Percentiles rank a stretch among this genome's conserved stretches.
Conservation (phyloP, 768 basidiomycete species). For the Exsudoporus frostii region DNA sequence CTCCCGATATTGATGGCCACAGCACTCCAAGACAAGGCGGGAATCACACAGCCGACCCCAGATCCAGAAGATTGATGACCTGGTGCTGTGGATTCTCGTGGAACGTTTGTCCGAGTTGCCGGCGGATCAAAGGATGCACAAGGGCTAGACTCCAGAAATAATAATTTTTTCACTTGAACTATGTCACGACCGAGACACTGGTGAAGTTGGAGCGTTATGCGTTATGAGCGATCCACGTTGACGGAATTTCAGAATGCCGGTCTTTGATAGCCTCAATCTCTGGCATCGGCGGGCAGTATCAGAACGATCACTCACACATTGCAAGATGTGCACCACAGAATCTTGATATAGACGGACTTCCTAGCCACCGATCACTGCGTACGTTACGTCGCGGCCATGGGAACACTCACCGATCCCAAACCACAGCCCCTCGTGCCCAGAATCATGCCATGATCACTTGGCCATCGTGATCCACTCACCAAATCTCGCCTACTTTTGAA, state of each 20-base stretch:
- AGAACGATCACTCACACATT: background rate
- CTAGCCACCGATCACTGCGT: background rate
- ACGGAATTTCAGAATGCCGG: background rate
- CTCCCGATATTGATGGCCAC: constrained; percentile 43
- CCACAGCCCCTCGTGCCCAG: constrained; percentile 30
- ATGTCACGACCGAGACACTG: background rate
- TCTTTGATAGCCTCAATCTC: constrained; percentile 6
- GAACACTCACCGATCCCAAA: constrained; percentile 6
- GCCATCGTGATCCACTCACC: constrained; percentile 60
- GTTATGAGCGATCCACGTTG: background rate
- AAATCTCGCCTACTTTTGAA: constrained; percentile 43
- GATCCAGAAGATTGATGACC: constrained; percentile 17
- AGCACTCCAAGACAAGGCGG: constrained; percentile 26
- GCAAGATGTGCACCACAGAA: constrained; percentile 5
- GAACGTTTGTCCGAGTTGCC: background rate
- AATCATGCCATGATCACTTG: constrained; percentile 37
- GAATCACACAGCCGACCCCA: constrained; percentile 22
- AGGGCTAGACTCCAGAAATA: background rate
- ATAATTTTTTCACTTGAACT: background rate
- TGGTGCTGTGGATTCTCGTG: background rate
- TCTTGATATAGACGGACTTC: constrained; percentile 5
- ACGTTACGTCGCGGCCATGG: background rate
- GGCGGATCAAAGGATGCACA: constrained; percentile 7
- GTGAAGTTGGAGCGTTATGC: background rate
- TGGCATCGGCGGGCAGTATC: background rate